These are phyloP conservation scores for Rubia balearica DNA, from an alignment of 305 asterid genomes.

Conservation along the genomic window DNA sequence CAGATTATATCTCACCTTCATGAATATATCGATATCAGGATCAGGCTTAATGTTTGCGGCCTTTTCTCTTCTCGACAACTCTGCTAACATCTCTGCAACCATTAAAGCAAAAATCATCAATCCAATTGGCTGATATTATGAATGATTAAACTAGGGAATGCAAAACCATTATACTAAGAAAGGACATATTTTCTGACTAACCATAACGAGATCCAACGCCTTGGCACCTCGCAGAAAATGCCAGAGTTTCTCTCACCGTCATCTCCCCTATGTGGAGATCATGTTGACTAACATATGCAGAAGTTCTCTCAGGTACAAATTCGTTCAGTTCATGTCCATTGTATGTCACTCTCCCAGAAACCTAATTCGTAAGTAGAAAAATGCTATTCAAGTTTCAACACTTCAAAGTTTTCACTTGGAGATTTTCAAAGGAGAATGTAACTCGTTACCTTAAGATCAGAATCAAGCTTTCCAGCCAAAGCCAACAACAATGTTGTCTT, in stretches of 20 bases:
- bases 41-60: constrained; percentile 74
- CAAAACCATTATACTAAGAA: not conserved
- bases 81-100: constrained; percentile 69
- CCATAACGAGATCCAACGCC: constrained; percentile 84
- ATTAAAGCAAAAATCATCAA: not conserved
- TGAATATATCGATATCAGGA: constrained; percentile 64
- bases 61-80: constrained; percentile 78
- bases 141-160: not conserved
- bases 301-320: constrained; percentile 66
- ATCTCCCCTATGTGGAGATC: constrained; percentile 74
- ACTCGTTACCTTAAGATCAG: constrained; percentile 43
- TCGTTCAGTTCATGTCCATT: constrained; percentile 69
- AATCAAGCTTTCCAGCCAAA: constrained; percentile 75
- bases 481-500: constrained; percentile 60
- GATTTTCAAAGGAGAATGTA: not conserved
- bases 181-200: constrained; percentile 24
- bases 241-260: constrained; percentile 83
- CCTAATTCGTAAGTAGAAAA: constrained; percentile 23
- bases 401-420: not conserved
- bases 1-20: constrained; percentile 52
- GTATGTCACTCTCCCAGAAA: constrained; percentile 55
- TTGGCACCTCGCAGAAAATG: constrained; percentile 80
- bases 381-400: not conserved
- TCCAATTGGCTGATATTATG: not conserved
- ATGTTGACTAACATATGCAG: constrained; percentile 72